These are phyloP conservation scores for Pythium periplocum DNA, from an alignment of 352 stramenopile genomes.

Conservation along the genomic window DNA sequence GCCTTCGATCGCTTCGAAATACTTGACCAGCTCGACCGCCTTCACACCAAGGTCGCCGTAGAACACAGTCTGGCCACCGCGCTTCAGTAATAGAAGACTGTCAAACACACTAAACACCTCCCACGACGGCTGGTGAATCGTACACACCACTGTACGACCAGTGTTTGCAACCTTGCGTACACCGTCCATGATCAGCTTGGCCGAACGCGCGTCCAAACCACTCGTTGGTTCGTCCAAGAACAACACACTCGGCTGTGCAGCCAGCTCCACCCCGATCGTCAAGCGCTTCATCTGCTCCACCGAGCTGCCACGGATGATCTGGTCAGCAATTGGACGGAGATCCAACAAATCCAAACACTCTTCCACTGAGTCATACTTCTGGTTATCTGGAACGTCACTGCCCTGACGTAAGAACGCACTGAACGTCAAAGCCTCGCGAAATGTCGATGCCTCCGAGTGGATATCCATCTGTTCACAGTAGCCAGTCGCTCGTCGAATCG, in stretches of 20 bases:
- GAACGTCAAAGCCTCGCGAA: too few relatives aligned
- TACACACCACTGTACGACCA: too few relatives aligned
- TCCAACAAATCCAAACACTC: too few relatives aligned
- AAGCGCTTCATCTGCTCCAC: constrained; percentile 39
- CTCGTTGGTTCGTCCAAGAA: constrained; percentile 70
- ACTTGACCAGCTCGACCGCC: constrained; percentile 33
- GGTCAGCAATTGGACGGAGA: constrained; percentile 7
- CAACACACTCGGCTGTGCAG: constrained; percentile 64
- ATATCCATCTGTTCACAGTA: too few relatives aligned
- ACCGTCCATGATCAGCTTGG: constrained; percentile 74
- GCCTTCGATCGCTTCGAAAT: constrained; percentile 74
- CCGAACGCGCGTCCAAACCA: constrained; percentile 39
- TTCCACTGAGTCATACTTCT: too few relatives aligned
- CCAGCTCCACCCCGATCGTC: constrained; percentile 85
- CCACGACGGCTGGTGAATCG: too few relatives aligned
- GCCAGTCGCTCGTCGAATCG: too few relatives aligned
- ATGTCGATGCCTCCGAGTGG: too few relatives aligned
- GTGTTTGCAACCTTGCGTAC: constrained; percentile 12
- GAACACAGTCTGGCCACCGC: constrained; percentile 47
- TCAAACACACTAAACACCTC: too few relatives aligned
- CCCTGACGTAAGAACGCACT: too few relatives aligned
- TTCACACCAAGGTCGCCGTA: constrained; percentile 70
- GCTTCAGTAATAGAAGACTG: too few relatives aligned
- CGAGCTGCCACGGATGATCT: constrained; percentile 32
- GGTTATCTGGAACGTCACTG: too few relatives aligned